These are phyloP conservation scores for Chlorella vulgaris DNA, from an alignment of 139 green algal species.

Conservation along the genomic window DNA sequence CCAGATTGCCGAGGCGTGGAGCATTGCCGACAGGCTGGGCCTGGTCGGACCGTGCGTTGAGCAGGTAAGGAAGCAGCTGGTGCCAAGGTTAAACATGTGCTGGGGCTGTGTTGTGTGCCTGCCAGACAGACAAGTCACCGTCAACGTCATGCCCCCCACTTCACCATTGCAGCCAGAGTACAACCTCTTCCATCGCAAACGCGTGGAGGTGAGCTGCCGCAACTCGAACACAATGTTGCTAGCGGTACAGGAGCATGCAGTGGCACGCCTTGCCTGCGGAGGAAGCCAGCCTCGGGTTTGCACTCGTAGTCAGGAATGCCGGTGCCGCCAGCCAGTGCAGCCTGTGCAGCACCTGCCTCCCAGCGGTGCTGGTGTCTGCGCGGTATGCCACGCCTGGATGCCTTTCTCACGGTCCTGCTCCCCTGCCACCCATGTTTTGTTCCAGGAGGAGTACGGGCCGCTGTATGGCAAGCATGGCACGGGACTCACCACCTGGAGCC, in stretches of 20 bases:
- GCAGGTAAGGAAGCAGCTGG: slow-evolving; percentile 20
- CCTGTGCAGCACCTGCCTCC: too few species aligned
- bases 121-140: too few species aligned
- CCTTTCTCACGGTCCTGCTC: too few species aligned
- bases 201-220: slow-evolving; percentile 45
- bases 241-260: too few species aligned
- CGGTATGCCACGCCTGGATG: too few species aligned
- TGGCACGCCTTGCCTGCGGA: too few species aligned
- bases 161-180: slow-evolving; percentile 93
- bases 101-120: not conserved
- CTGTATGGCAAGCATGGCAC: slow-evolving; percentile 70
- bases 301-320: too few species aligned
- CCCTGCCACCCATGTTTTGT: not conserved
- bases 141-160: too few species aligned
- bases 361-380: too few species aligned
- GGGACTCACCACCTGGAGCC: slow-evolving; percentile 83
- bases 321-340: too few species aligned
- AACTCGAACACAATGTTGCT: too few species aligned
- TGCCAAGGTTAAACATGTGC: not conserved
- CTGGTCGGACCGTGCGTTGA: slow-evolving; percentile 73
- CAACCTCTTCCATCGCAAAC: slow-evolving; percentile 80
- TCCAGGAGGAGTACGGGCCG: slow-evolving; percentile 69
- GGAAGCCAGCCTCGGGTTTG: too few species aligned
- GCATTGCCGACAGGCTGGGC: slow-evolving; percentile 67
- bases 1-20: slow-evolving; percentile 77